A percentile compares a stretch with the other conserved stretches of the same genome.
Conservation (phyloP, 257 asterid species). For the Capsicum baccatum region DNA sequence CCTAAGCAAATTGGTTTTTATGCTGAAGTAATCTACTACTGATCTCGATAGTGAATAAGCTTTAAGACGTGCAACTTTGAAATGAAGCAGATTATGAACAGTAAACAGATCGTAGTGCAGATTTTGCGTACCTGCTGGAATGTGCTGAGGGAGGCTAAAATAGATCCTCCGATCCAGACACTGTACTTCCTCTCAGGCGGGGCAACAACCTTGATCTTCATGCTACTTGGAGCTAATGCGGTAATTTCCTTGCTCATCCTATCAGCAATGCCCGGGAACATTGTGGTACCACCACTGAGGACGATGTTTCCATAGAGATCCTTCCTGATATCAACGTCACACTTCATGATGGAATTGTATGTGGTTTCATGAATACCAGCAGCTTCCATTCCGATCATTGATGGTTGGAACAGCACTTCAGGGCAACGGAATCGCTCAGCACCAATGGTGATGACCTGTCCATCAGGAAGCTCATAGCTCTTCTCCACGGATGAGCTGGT, state of each 20-base stretch:
- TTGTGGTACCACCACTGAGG: conserved; percentile 45
- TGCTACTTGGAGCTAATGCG: conserved; percentile 35
- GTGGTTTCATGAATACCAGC: conserved; percentile 46
- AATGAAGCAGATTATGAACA: neutral
- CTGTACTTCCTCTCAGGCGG: conserved; percentile 36
- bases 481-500: conserved; percentile 46
- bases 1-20: neutral
- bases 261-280: conserved; percentile 40
- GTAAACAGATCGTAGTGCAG: neutral
- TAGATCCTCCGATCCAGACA: conserved; percentile 36
- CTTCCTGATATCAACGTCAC: conserved; percentile 46
- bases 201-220: conserved; percentile 37
- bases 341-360: conserved; percentile 47
- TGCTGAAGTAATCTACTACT: neutral
- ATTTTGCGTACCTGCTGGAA: conserved; percentile 32
- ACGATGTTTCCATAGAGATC: conserved; percentile 44
- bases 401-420: conserved; percentile 50
- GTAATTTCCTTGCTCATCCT: conserved; percentile 37
- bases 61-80: conserved; percentile 15
- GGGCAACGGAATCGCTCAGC: conserved; percentile 52
- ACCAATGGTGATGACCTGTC: conserved; percentile 44
- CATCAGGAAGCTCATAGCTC: conserved; percentile 42
- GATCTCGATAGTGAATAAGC: neutral
- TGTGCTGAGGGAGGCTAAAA: conserved; percentile 34
- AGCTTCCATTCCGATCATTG: conserved; percentile 49